These are phyloP conservation scores for Pestalotiopsis sp. DNA, from an alignment of 2,329 filamentous ascomycete genomes.

Conservation along the genomic window DNA sequence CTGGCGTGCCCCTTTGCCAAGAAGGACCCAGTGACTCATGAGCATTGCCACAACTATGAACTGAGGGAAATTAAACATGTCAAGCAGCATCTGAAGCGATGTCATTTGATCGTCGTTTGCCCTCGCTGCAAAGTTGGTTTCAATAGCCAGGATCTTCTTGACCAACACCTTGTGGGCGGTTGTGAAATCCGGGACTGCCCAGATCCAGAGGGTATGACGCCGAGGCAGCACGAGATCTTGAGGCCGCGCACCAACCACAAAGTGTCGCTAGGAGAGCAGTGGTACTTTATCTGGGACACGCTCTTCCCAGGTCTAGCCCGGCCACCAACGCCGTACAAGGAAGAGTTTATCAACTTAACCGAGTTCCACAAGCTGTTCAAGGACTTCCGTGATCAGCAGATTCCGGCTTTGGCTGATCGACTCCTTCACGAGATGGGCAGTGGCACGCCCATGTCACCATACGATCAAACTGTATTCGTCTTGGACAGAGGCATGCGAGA, in stretches of 20 bases:
- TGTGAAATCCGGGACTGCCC: not conserved
- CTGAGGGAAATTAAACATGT: slow-evolving; percentile 6
- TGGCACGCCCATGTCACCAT: not conserved
- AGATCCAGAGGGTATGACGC: slow-evolving; percentile 1
- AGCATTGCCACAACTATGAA: slow-evolving; percentile 8
- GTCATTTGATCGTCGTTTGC: not conserved
- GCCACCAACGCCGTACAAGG: not conserved
- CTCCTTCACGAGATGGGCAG: not conserved
- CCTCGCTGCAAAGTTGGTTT: not conserved
- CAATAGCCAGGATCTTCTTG: not conserved
- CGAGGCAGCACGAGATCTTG: not conserved
- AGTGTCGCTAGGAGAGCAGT: slow-evolving; percentile 2
- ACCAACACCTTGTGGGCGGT: not conserved
- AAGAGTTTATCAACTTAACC: slow-evolving; percentile 2
- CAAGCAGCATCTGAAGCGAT: slow-evolving; percentile 3
- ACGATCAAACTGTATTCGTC: not conserved
- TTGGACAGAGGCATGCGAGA: not conserved
- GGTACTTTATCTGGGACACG: slow-evolving; percentile 3
- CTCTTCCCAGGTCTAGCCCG: not conserved
- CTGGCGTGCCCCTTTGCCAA: slow-evolving; percentile 7
- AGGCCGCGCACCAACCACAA: not conserved
- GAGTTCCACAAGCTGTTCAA: not conserved
- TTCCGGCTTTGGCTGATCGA: not conserved
- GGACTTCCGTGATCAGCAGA: not conserved
- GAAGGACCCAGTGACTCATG: not conserved